Percentiles rank a stretch among this genome's conserved stretches.
phyloP scores from a whole-genome alignment of 345 rosid genomes.

The Viola odorata region DNA sequence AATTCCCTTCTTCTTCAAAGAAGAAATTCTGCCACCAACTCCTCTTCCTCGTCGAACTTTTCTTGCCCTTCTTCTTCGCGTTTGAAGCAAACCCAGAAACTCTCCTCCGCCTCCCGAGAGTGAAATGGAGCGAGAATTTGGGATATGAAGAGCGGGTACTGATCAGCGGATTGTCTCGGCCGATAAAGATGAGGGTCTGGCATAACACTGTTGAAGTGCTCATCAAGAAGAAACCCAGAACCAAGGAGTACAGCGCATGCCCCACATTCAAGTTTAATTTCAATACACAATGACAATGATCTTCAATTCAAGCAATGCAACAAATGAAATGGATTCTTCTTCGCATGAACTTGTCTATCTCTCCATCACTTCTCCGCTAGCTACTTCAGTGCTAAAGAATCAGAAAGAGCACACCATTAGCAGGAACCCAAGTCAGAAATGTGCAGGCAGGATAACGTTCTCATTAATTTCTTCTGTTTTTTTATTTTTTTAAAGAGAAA shows the following conservation, averaged over 20 bases:
- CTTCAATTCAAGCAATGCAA: too few species aligned
- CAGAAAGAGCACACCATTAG: too few species aligned
- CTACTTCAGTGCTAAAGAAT: too few species aligned
- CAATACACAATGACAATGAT: too few species aligned
- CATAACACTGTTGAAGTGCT: conserved; percentile 53
- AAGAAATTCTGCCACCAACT: conserved; percentile 87
- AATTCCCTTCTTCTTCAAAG: conserved; percentile 75
- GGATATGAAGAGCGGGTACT: neutral
- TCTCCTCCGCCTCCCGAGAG: conserved; percentile 21
- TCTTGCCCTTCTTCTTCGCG: conserved; percentile 31
- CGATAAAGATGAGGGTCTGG: conserved; percentile 35
- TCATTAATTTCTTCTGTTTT: too few species aligned
- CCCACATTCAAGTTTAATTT: neutral
- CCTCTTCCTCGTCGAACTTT: conserved; percentile 34
- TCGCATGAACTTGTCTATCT: too few species aligned
- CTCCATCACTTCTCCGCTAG: too few species aligned
- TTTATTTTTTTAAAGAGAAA: too few species aligned
- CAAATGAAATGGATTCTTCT: too few species aligned
- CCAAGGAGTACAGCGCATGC: too few species aligned
- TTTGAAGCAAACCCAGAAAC: conserved; percentile 40
- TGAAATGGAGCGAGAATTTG: conserved; percentile 18
- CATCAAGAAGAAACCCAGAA: conserved; percentile 38
- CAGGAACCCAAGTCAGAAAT: too few species aligned
- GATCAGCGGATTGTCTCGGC: conserved; percentile 21
- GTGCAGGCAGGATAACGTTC: too few species aligned